Conservation (phyloP, 2,329 filamentous ascomycete genomes). For the Penicillium sp. region DNA sequence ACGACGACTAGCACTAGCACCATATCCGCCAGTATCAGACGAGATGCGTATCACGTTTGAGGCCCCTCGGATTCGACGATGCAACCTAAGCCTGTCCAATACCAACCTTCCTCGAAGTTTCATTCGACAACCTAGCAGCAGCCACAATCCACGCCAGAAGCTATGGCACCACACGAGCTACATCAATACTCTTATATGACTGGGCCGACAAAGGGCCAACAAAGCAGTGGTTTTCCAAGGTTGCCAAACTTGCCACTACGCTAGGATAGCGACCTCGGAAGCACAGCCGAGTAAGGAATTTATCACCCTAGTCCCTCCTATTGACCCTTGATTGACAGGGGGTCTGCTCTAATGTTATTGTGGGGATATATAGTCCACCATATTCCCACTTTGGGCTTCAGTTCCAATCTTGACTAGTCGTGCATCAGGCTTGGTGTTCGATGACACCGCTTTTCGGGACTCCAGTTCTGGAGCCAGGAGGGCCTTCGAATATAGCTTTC, state of each 20-base stretch:
- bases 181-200: slow-evolving; percentile 1
- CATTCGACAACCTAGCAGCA: not conserved
- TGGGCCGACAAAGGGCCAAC: slow-evolving; percentile 7
- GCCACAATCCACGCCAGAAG: not conserved
- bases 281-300: not conserved
- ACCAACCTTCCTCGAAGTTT: not conserved
- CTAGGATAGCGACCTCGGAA: not conserved
- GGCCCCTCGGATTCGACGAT: too few relatives aligned
- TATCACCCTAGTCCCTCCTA: not conserved
- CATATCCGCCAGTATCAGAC: too few relatives aligned
- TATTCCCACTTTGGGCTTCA: not conserved
- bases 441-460: slow-evolving; percentile 1
- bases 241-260: not conserved
- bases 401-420: slow-evolving; percentile 4
- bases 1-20: too few relatives aligned
- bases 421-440: slow-evolving; percentile 3
- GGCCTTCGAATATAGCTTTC: too few relatives aligned
- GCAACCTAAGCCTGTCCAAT: not conserved
- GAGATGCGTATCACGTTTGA: too few relatives aligned
- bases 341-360: not conserved
- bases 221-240: not conserved
- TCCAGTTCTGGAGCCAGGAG: not conserved
- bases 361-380: not conserved
- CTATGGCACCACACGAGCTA: not conserved
- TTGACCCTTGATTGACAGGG: not conserved